These are phyloP conservation scores for Melanogaster broomeanus DNA, from an alignment of 768 basidiomycete species.

Conservation along the genomic window DNA sequence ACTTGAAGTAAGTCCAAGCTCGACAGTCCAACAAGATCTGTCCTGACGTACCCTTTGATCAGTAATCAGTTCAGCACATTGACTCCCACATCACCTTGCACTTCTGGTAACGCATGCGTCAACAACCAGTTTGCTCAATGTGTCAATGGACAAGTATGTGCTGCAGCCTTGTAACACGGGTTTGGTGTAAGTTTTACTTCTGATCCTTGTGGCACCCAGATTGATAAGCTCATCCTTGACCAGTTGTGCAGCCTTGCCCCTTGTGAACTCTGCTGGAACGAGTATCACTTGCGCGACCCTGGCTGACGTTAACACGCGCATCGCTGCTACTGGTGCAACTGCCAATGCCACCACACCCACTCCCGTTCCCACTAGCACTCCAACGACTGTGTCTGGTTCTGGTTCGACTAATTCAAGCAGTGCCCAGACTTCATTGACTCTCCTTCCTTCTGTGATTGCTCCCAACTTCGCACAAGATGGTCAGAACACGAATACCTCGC, in stretches of 20 bases:
- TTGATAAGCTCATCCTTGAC: neutral
- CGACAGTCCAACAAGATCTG: neutral
- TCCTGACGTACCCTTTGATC: conserved; percentile 6
- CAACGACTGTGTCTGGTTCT: conserved; percentile 5
- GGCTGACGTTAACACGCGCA: conserved; percentile 47
- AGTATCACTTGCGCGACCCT: conserved; percentile 52
- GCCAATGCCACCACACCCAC: conserved; percentile 23
- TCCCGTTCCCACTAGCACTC: conserved; percentile 9
- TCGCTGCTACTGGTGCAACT: conserved; percentile 37
- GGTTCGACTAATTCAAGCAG: conserved; percentile 18
- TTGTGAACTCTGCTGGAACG: conserved; percentile 51
- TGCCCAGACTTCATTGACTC: conserved; percentile 34
- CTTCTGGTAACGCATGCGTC: conserved; percentile 49
- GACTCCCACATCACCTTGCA: conserved; percentile 35
- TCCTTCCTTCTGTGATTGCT: conserved; percentile 52
- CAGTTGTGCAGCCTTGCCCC: conserved; percentile 45
- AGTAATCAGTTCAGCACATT: conserved; percentile 23
- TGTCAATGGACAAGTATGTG: conserved; percentile 44
- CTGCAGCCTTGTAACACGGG: conserved; percentile 21
- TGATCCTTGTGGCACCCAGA: neutral
- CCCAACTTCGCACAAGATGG: conserved; percentile 58
- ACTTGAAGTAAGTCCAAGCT: conserved; percentile 38
- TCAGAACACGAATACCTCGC: conserved; percentile 25
- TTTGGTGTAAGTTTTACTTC: conserved; percentile 10
- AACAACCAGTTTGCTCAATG: conserved; percentile 55